phyloP scores from a whole-genome alignment of 306 rosid genomes.

The Cajanus cajan region DNA sequence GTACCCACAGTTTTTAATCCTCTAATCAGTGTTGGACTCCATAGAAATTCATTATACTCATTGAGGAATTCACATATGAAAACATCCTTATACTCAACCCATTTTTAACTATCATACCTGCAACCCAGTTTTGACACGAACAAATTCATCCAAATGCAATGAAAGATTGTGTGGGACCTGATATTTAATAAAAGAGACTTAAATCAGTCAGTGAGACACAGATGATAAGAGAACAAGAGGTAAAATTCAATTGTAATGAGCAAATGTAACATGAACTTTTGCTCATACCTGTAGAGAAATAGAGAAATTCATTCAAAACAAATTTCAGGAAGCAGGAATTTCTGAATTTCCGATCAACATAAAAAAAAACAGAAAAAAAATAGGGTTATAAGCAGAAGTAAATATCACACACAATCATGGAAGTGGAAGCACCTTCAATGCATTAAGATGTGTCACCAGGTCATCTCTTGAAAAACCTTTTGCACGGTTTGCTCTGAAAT shows the following conservation, averaged over 20 bases:
- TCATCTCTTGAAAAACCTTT: slow-evolving; percentile 72
- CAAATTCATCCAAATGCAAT: slow-evolving; percentile 66
- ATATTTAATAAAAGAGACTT: slow-evolving; percentile 30
- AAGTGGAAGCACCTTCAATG: slow-evolving; percentile 55
- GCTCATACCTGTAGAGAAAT: background rate
- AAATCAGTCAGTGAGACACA: background rate
- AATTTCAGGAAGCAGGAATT: slow-evolving; percentile 12
- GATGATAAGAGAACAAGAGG: slow-evolving; percentile 10
- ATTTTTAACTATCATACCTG: slow-evolving; percentile 53
- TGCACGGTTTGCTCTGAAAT: slow-evolving; percentile 64
- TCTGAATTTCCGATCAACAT: background rate
- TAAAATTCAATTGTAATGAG: background rate
- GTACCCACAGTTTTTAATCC: background rate
- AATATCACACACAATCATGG: slow-evolving; percentile 13
- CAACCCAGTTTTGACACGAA: slow-evolving; percentile 76
- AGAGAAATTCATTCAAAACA: background rate
- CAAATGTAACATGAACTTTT: background rate
- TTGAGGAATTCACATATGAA: slow-evolving; percentile 6
- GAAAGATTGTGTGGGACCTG: slow-evolving; percentile 79
- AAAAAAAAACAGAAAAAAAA: background rate
- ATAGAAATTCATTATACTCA: background rate
- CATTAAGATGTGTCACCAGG: slow-evolving; percentile 62
- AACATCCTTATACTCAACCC: slow-evolving; percentile 5
- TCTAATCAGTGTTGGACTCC: background rate
- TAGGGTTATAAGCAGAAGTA: slow-evolving; percentile 18